Base-by-base conservation (phyloP, 2,329 filamentous ascomycete species). In the Penicillium sp. region DNA sequence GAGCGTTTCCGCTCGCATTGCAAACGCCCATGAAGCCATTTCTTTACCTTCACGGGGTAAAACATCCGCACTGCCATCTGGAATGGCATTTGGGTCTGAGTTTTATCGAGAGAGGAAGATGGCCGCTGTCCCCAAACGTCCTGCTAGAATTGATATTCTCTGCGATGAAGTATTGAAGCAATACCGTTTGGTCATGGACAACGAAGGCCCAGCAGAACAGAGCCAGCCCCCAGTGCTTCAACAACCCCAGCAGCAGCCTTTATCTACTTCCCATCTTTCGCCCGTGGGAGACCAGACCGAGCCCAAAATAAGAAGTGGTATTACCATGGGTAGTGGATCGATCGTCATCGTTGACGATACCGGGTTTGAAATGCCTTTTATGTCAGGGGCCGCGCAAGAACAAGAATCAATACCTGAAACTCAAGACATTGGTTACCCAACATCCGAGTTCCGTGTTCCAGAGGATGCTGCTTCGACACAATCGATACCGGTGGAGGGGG, bases 241-340 rank as follows among this genome's bases (percentile, higher is more conserved):
- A 59, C 41, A 46, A 21, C 24, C 40, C 56, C 14, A 48, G 14
- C 44, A 53, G 22, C 46, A 58, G 27, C 32, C 47, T 45, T 38
- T 31, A 22, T 29, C 47, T 10, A 46, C 56, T 14, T 14, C 22
- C 4, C 24, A 50, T 22, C 39, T 49, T 16, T 47, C 50, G 10
- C 46, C 50, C 22, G 50, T 58, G 21, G 49, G 56, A 27, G 31
- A 40, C 38, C 63, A 72, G 4, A 60, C 64, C 5, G 66, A 68
- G 5, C 60, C 72, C 8, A 73, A 81, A 42, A 55, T 65, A 31
- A 60, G 68, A 48, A 85, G 82, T 59, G 78, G 78, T 52, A 83
- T 93, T 42, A 94, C 91, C 0, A 80, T 81, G 10, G 89, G 90
- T n/a, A 96, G 90, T 77, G 88, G 92, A 67, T 96, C 91, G 0